Conservation (phyloP, 163 green algal genomes). For the Coccomyxa subellipsoidea region DNA sequence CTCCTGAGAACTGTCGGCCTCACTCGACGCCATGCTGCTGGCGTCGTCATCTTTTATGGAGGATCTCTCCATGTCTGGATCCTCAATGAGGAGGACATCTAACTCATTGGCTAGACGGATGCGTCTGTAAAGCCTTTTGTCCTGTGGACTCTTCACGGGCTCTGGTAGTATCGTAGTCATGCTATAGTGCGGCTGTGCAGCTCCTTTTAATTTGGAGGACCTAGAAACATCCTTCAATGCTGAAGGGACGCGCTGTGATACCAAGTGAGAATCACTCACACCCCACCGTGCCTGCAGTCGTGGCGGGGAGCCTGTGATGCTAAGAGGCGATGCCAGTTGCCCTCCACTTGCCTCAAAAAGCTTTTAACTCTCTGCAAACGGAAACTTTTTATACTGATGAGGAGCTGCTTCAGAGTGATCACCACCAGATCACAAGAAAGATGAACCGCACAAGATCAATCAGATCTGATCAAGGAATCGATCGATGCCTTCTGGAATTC, state of each 20-base stretch:
- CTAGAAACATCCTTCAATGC: neutral
- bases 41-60: slow-evolving; percentile 20
- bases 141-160: slow-evolving; percentile 17
- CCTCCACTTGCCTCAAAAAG: too few relatives aligned
- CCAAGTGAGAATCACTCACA: neutral
- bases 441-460: too few relatives aligned
- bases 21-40: slow-evolving; percentile 17
- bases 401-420: too few relatives aligned
- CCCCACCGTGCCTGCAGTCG: neutral
- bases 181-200: neutral
- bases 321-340: too few relatives aligned
- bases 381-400: too few relatives aligned
- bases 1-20: neutral
- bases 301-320: too few relatives aligned
- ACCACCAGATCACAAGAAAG: too few relatives aligned
- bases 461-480: too few relatives aligned
- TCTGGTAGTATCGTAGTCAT: neutral
- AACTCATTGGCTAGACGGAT: slow-evolving; percentile 70
- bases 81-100: slow-evolving; percentile 71
- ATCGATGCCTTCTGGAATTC: too few relatives aligned
- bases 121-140: slow-evolving; percentile 38
- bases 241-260: neutral
- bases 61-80: slow-evolving; percentile 63
- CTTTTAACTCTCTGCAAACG: too few relatives aligned
- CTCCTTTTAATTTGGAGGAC: neutral